phyloP scores from a whole-genome alignment of 2,329 filamentous ascomycete genomes.

The Aspergillus clavatus region DNA sequence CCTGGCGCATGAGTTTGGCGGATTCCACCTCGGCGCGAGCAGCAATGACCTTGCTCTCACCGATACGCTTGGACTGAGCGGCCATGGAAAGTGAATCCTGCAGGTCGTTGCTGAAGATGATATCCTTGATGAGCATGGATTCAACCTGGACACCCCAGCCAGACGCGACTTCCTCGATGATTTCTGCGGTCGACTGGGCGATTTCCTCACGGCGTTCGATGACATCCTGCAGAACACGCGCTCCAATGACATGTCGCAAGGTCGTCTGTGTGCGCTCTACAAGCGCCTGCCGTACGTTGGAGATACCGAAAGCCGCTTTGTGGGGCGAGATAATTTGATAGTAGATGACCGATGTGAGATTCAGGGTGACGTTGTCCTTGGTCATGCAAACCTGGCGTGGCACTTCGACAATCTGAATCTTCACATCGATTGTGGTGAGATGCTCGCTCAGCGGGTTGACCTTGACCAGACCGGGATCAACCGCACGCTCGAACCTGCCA shows the following conservation, averaged over 20 bases:
- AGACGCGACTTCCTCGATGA: constrained; percentile 90
- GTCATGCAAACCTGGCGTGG: constrained; percentile 98
- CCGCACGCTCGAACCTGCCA: constrained; percentile 74
- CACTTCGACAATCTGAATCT: constrained; percentile 97
- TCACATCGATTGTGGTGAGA: constrained; percentile 91
- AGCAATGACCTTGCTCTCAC: constrained; percentile 96
- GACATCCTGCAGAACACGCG: constrained; percentile 91
- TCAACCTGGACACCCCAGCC: constrained; percentile 96
- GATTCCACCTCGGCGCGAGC: constrained; percentile 94
- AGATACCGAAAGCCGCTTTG: constrained; percentile 94
- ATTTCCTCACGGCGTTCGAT: constrained; percentile 98
- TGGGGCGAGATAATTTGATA: constrained; percentile 95
- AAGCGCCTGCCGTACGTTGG: constrained; percentile 91
- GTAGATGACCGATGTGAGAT: constrained; percentile 96
- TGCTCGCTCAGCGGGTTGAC: constrained; percentile 92
- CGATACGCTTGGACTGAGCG: constrained; percentile 95
- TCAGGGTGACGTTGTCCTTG: constrained; percentile 95
- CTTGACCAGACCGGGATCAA: constrained; percentile 94
- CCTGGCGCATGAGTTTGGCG: constrained; percentile 77
- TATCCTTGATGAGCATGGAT: constrained; percentile 99
- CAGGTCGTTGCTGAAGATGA: constrained; percentile 91
- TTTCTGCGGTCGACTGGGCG: constrained; percentile 89
- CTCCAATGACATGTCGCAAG: constrained; percentile 91
- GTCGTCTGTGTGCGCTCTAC: constrained; percentile 98
- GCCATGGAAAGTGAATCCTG: constrained; percentile 98